Percentiles rank a stretch among this genome's conserved stretches.
phyloP scores from a whole-genome alignment of 2,329 filamentous ascomycete species.

The Fusarium sp. region DNA sequence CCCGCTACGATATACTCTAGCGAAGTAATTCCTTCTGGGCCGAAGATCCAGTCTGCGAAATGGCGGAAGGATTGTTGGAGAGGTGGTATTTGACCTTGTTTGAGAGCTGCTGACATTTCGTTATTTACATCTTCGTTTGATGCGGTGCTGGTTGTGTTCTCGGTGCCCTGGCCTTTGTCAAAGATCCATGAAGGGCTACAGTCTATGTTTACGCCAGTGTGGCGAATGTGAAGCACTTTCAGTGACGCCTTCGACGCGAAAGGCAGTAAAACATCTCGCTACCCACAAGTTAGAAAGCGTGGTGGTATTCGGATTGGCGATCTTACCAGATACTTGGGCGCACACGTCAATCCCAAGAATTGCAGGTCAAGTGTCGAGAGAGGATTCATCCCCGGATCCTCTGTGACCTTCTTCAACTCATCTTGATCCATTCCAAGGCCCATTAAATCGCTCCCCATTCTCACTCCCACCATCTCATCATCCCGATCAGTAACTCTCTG shows the following conservation, averaged over 20 bases:
- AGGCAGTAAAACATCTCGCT: background rate
- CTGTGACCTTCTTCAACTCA: background rate
- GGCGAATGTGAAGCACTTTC: constrained; percentile 3
- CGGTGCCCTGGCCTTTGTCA: background rate
- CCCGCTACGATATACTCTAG: background rate
- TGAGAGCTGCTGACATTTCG: too few species aligned
- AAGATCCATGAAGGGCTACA: background rate
- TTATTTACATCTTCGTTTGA: background rate
- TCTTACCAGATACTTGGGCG: background rate
- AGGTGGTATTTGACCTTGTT: background rate
- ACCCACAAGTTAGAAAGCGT: too few species aligned
- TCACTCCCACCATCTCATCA: background rate
- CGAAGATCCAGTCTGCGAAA: background rate
- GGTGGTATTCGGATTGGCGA: too few species aligned
- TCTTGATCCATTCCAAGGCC: background rate
- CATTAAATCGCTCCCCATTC: background rate
- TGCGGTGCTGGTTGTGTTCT: rapidly evolving
- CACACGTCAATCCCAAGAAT: constrained; percentile 7
- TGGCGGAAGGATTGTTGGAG: background rate
- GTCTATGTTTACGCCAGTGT: background rate
- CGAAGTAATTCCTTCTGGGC: rapidly evolving
- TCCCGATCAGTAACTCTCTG: background rate
- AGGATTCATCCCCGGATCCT: background rate
- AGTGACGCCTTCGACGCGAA: background rate
- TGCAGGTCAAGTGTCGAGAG: background rate